Conservation (phyloP, 768 basidiomycete species). For the Phlegmacium glaucopus region DNA sequence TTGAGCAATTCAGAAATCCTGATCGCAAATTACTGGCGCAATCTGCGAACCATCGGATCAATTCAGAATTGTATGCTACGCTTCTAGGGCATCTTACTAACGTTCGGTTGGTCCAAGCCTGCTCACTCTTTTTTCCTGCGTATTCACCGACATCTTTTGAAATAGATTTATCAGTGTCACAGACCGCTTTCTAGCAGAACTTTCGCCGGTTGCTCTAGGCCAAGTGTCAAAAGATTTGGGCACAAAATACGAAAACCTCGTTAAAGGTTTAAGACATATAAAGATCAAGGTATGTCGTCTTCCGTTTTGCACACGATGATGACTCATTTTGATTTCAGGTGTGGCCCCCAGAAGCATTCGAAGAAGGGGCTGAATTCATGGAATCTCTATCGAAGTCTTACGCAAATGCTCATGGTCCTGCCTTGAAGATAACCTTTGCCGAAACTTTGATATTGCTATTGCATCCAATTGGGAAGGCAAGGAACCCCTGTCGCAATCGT, state of each 20-base stretch:
- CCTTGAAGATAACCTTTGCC: slow-evolving; percentile 81
- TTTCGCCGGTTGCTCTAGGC: slow-evolving; percentile 69
- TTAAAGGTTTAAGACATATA: slow-evolving; percentile 77
- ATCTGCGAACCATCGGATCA: slow-evolving; percentile 74
- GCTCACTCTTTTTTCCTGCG: neutral
- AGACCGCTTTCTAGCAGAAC: slow-evolving; percentile 81
- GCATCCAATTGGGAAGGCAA: slow-evolving; percentile 86
- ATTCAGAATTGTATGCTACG: slow-evolving; percentile 79
- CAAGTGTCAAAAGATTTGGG: slow-evolving; percentile 81
- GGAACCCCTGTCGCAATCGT: slow-evolving; percentile 2
- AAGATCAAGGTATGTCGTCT: slow-evolving; percentile 63
- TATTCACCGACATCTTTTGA: neutral
- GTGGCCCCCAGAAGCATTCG: slow-evolving; percentile 91
- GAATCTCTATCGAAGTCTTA: slow-evolving; percentile 81
- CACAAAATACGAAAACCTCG: slow-evolving; percentile 78
- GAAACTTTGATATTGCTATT: slow-evolving; percentile 74
- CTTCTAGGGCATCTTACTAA: slow-evolving; percentile 83
- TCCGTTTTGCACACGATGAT: neutral
- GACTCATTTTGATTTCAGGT: slow-evolving; percentile 48
- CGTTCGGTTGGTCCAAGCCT: slow-evolving; percentile 53
- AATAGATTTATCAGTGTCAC: slow-evolving; percentile 87
- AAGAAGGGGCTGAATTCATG: slow-evolving; percentile 90
- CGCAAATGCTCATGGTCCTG: slow-evolving; percentile 76
- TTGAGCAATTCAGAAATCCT: slow-evolving; percentile 77
- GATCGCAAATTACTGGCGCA: slow-evolving; percentile 62